Evolutionary conservation across 495 filamentous ascomycete genomes (phyloP), one percentile per base, ranked within the genome.

Genomic region (Wilcoxina mikolae): DNA sequence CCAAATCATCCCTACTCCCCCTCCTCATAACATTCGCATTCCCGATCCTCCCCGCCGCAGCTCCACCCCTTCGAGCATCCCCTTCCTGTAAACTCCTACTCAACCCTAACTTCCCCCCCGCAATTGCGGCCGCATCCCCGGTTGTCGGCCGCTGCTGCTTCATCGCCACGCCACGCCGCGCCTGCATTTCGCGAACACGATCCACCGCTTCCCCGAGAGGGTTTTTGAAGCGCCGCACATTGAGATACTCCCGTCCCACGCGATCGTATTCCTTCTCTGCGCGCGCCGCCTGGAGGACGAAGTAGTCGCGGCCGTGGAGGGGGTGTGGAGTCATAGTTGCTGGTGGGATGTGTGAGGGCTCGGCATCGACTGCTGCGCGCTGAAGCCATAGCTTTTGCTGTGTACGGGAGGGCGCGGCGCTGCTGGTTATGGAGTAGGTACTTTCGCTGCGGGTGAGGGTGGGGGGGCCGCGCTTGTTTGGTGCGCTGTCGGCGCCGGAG

Each of bases 381-480:
- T 84, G 79, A 1, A 85, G 75, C 69, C 81, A 78, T 11, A 85
- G 68, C 55, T 85, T 85, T 60, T 84, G 81, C 64, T 85, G 81
- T 3, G 78, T 83, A 20, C 81, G 71, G 53, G 76, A 81, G 17
- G 62, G 58, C 23, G 58, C 26, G 22, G 47, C 26, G 24, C 48
- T 35, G 9, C 46, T 3, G 53, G 46, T 20, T 23, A 24, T 54
- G 59, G 45, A 7, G 55, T 55, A 27, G 43, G 23, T 5, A 31
- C 24, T 44, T 39, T 59, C 12, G 52, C 22, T 20, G 43, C 28
- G 42, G 45, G 20, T 5, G 41, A 4, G 51, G 12, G 42, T 38
- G 9, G 9, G 9, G 17, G 17, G 33, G 9, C 9, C 9, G 9
- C 9, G 9, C 9, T 17, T 9, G 9, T 38, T 38, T 18, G 11